A percentile compares a stretch with the other conserved stretches of the same genome.
These are phyloP conservation scores for Acephala macrosclerotiorum DNA, from an alignment of 2,329 filamentous ascomycete species.

Conservation along the genomic window DNA sequence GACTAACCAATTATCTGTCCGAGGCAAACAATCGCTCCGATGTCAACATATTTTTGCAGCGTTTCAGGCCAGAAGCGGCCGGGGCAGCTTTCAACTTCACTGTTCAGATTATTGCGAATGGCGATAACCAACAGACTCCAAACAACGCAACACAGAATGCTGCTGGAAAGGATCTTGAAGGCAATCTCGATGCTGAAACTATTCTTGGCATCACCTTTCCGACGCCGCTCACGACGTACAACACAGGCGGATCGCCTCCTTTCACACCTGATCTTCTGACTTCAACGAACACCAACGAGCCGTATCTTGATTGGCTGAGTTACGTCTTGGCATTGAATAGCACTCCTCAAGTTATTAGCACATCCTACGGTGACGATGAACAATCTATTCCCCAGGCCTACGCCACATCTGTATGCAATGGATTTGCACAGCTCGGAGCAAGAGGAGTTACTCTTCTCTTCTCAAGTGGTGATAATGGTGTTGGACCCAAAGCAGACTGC, in stretches of 20 bases:
- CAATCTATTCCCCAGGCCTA: constrained; percentile 60
- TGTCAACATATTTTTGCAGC: constrained; percentile 33
- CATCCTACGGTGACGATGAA: constrained; percentile 67
- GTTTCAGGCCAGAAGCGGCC: constrained; percentile 33
- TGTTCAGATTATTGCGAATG: constrained; percentile 26
- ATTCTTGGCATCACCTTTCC: constrained; percentile 61
- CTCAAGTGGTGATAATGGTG: constrained; percentile 61
- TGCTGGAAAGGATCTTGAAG: constrained; percentile 49
- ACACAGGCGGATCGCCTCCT: constrained; percentile 61
- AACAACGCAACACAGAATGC: constrained; percentile 33
- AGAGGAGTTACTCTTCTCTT: constrained; percentile 62
- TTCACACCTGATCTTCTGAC: constrained; percentile 53
- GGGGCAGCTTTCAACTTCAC: constrained; percentile 29
- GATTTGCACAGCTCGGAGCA: constrained; percentile 60
- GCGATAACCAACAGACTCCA: constrained; percentile 27
- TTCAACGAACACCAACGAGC: constrained; percentile 55
- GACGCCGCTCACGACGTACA: constrained; percentile 60
- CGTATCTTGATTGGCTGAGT: constrained; percentile 62
- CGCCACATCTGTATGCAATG: constrained; percentile 59
- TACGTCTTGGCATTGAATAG: constrained; percentile 55
- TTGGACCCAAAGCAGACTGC: constrained; percentile 49
- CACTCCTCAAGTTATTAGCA: constrained; percentile 63
- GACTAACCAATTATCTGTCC: constrained; percentile 36
- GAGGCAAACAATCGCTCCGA: constrained; percentile 38
- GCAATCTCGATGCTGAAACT: constrained; percentile 63